phyloP scores from a whole-genome alignment of 2,329 filamentous ascomycete species.

The Didymella sp. region DNA sequence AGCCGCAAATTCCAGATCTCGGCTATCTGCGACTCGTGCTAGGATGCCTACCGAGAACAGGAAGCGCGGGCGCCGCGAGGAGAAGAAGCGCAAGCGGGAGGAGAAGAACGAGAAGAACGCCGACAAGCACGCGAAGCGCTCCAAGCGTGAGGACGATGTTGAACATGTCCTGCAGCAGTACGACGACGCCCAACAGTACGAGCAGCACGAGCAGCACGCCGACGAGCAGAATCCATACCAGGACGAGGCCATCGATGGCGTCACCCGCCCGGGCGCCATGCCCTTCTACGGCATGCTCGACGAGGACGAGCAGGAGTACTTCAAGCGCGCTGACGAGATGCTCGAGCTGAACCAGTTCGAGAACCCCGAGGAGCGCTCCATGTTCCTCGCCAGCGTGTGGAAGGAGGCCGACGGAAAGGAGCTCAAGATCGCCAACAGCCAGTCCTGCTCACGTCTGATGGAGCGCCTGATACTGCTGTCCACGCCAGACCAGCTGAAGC shows the following conservation, averaged over 20 bases:
- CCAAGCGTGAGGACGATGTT: conserved; percentile 31
- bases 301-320: conserved; percentile 94
- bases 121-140: conserved; percentile 48
- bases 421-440: conserved; percentile 92
- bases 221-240: conserved; percentile 18
- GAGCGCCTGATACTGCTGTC: conserved; percentile 88
- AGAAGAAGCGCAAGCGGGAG: conserved; percentile 61
- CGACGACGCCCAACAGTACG: conserved; percentile 28
- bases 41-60: conserved; percentile 66
- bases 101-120: conserved; percentile 47
- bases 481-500: conserved; percentile 80
- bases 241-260: conserved; percentile 39
- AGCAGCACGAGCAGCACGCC: conserved; percentile 17
- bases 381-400: conserved; percentile 78
- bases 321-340: conserved; percentile 85
- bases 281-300: conserved; percentile 94
- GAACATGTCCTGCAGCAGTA: conserved; percentile 15
- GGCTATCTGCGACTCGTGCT: conserved; percentile 24
- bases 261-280: conserved; percentile 59
- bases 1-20: conserved; percentile 16
- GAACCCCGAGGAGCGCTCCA: conserved; percentile 65
- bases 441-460: conserved; percentile 92
- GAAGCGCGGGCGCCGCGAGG: conserved; percentile 64
- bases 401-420: conserved; percentile 89
- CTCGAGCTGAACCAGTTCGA: conserved; percentile 89